Base-by-base conservation (phyloP, 768 basidiomycete genomes). In the Serendipita sp. region DNA sequence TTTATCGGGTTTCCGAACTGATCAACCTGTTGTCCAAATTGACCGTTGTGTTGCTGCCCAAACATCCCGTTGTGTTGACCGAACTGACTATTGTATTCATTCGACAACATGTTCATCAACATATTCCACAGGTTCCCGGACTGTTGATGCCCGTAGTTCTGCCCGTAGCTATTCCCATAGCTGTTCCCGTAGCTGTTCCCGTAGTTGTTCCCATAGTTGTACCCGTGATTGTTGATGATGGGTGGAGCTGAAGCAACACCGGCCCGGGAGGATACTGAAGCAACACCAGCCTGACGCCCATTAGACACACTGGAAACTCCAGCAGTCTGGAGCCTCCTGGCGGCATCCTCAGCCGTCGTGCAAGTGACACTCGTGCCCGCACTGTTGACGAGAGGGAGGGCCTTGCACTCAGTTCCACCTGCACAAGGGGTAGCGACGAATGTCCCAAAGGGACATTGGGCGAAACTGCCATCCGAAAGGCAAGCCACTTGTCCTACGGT, bases 361-460 rank as follows among this genome's bases (percentile, higher is more conserved):
- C 83, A 85, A 35, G 78, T 75, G 65, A 84, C 75, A 45, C 68
- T 75, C 7, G 81, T 83, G 56, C 78, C 78, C 2, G 69, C 67
- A 47, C 67, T 68, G 67, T 77, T 77, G 10, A 77, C 75, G 35
- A 79, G 73, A 0, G 78, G 78, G 28, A 79, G 74, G 2, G 77
- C 79, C 32, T 72, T 70, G 70, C 79, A 80, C 16, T 41, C 54
- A 1, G 66, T 64, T 7, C 73, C 73, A 45, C 69, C 70, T 32
- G 71, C 70, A 64, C 82, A 84, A 0, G 69, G 64, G 0, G 75
- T 76, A 15, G 74, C 63, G 0, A 71, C 75, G 63, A 81, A 83
- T 65, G 76, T 73, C n/a, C 79, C 80, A n/a, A 68, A 70, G 32
- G 77, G 77, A 66, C 82, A 84, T 68, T 82, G 80, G 24, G 81